Percentiles rank a stretch among this genome's conserved stretches.
Evolutionary conservation across 768 basidiomycete genomes (phyloP).

Genomic region (Suillus americanus): DNA sequence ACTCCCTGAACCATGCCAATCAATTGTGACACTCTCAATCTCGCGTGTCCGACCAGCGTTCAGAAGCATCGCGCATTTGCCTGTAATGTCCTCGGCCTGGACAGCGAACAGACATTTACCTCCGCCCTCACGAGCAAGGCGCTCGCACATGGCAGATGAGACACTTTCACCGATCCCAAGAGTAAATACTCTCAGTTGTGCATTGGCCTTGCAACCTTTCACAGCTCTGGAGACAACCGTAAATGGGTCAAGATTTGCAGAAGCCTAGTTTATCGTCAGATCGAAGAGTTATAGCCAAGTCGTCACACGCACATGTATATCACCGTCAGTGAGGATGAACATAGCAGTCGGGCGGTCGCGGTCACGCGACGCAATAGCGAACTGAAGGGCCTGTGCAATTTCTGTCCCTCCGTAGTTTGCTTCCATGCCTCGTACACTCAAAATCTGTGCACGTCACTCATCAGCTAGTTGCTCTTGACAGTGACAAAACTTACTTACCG

Average conservation of each 20-base stretch:
- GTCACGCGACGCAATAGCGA: constrained; percentile 37
- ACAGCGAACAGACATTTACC: constrained; percentile 50
- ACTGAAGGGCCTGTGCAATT: constrained; percentile 39
- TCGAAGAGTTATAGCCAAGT: neutral
- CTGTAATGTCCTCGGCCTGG: constrained; percentile 43
- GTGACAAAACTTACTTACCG: constrained; percentile 28
- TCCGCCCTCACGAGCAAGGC: constrained; percentile 53
- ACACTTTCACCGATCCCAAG: constrained; percentile 55
- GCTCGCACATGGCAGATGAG: constrained; percentile 51
- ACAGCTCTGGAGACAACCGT: constrained; percentile 33
- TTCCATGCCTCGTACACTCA: constrained; percentile 38
- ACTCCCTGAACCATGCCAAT: constrained; percentile 40
- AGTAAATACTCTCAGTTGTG: constrained; percentile 50
- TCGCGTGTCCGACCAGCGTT: constrained; percentile 49
- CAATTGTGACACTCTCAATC: constrained; percentile 44
- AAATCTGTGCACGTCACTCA: constrained; percentile 29
- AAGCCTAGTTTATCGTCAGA: constrained; percentile 3
- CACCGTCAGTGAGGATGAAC: constrained; percentile 62
- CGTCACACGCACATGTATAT: constrained; percentile 30
- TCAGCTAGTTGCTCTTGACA: constrained; percentile 12
- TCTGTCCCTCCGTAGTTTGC: constrained; percentile 55
- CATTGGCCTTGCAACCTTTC: constrained; percentile 21
- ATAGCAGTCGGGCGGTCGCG: constrained; percentile 42
- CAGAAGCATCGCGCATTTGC: constrained; percentile 50
- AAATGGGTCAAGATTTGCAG: constrained; percentile 19